A percentile compares a stretch with the other conserved stretches of the same genome.
Evolutionary conservation across 2,329 filamentous ascomycete species (phyloP).

Genomic region (Aspergillus persii): DNA sequence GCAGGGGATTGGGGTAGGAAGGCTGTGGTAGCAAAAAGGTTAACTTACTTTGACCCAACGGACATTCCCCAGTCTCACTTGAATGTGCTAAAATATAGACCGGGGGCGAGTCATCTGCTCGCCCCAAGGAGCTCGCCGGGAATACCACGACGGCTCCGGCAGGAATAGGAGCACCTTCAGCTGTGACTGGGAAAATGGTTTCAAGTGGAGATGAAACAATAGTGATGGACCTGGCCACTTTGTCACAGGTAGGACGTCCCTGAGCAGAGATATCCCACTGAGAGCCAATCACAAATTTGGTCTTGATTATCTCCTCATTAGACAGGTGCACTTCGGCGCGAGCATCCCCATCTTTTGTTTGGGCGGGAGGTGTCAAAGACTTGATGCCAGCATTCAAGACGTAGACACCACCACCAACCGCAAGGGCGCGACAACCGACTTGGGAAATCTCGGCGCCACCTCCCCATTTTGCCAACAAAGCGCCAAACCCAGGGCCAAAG

Average conservation of each 20-base stretch:
- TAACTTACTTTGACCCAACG: slow-evolving; percentile 81
- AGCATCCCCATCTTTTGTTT: slow-evolving; percentile 15
- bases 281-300: slow-evolving; percentile 38
- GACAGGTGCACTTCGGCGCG: slow-evolving; percentile 32
- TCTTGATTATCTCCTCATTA: slow-evolving; percentile 37
- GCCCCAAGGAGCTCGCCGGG: slow-evolving; percentile 30
- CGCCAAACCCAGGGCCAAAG: slow-evolving; percentile 85
- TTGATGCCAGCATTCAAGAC: slow-evolving; percentile 72
- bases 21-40: slow-evolving; percentile 12
- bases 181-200: slow-evolving; percentile 65
- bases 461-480: slow-evolving; percentile 90
- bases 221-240: slow-evolving; percentile 61
- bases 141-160: slow-evolving; percentile 59
- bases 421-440: slow-evolving; percentile 83
- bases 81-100: slow-evolving; percentile 72
- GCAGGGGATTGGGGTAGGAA: slow-evolving; percentile 15
- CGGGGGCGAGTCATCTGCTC: slow-evolving; percentile 40
- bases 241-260: slow-evolving; percentile 23
- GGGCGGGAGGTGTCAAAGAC: slow-evolving; percentile 18
- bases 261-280: slow-evolving; percentile 36
- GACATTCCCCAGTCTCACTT: slow-evolving; percentile 90
- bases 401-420: slow-evolving; percentile 88
- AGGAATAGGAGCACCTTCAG: slow-evolving; percentile 73
- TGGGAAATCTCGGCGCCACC: slow-evolving; percentile 85
- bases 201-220: slow-evolving; percentile 66